A percentile compares a stretch with the other conserved stretches of the same genome.
These are phyloP conservation scores for Nigrograna mackinnonii DNA, from an alignment of 2,329 filamentous ascomycete genomes.

Conservation along the genomic window DNA sequence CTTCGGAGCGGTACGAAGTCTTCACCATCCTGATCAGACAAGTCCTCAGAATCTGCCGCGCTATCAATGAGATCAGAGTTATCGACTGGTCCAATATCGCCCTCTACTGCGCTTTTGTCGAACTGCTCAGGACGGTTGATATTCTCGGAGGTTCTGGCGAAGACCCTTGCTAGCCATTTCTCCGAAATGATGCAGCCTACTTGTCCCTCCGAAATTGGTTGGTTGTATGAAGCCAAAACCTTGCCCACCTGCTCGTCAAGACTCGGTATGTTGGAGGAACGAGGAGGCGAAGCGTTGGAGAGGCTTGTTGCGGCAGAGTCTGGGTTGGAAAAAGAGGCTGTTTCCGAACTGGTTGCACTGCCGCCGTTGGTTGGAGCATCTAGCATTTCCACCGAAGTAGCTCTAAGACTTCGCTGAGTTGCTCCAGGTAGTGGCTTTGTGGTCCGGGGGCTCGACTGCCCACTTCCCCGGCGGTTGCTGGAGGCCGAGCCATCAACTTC, in stretches of 20 bases:
- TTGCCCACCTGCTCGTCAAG: constrained; percentile 73
- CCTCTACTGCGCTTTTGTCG: constrained; percentile 63
- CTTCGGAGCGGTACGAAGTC: constrained; percentile 74
- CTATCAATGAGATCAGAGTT: constrained; percentile 71
- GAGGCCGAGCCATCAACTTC: constrained; percentile 26
- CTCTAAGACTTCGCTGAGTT: constrained; percentile 32
- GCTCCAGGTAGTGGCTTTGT: constrained; percentile 27
- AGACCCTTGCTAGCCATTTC: constrained; percentile 68
- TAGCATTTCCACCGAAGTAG: constrained; percentile 50
- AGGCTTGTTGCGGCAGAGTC: constrained; percentile 26
- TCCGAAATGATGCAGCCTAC: constrained; percentile 78
- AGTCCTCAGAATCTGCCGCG: constrained; percentile 20
- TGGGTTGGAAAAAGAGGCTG: constrained; percentile 26
- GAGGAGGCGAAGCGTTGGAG: constrained; percentile 16
- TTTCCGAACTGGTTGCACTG: constrained; percentile 28
- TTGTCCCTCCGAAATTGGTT: constrained; percentile 69
- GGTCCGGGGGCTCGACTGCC: constrained; percentile 25
- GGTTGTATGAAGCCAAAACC: constrained; percentile 65
- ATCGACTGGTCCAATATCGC: constrained; percentile 78
- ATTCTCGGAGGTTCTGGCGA: constrained; percentile 37
- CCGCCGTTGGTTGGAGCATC: constrained; percentile 31
- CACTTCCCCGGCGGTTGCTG: constrained; percentile 22
- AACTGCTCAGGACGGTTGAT: constrained; percentile 50
- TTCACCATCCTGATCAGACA: constrained; percentile 45
- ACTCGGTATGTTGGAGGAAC: constrained; percentile 23